These are phyloP conservation scores for Coniochaeta hoffmannii DNA, from an alignment of 2,329 filamentous ascomycete species.

Conservation along the genomic window DNA sequence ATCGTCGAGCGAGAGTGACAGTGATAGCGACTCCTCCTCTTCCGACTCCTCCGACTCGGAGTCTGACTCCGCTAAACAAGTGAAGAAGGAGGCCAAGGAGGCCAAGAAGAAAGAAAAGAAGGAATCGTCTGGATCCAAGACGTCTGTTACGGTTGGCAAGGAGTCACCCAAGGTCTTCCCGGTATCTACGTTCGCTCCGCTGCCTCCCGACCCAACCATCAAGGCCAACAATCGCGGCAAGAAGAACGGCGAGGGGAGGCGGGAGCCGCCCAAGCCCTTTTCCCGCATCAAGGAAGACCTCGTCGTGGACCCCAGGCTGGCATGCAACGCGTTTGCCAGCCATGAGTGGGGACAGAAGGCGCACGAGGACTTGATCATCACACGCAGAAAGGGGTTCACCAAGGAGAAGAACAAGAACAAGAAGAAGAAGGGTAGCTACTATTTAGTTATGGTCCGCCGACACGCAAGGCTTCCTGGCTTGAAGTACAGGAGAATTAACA, in stretches of 20 bases:
- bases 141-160: slow-evolving; percentile 41
- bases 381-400: slow-evolving; percentile 93
- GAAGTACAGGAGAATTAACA: too few relatives aligned
- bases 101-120: slow-evolving; percentile 17
- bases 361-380: slow-evolving; percentile 80
- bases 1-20: too few relatives aligned
- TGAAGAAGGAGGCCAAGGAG: slow-evolving; percentile 10
- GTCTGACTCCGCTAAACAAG: slow-evolving; percentile 18
- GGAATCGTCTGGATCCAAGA: slow-evolving; percentile 26
- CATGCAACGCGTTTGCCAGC: slow-evolving; percentile 73
- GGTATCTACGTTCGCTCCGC: slow-evolving; percentile 34
- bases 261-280: slow-evolving; percentile 61
- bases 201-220: slow-evolving; percentile 41
- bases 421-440: slow-evolving; percentile 88
- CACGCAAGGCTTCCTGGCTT: too few relatives aligned
- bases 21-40: slow-evolving; percentile 24
- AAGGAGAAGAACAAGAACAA: slow-evolving; percentile 99
- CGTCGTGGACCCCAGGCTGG: slow-evolving; percentile 59
- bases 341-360: slow-evolving; percentile 88
- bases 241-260: slow-evolving; percentile 30
- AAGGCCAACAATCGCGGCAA: slow-evolving; percentile 35
- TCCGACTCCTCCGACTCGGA: slow-evolving; percentile 33
- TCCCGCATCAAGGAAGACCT: slow-evolving; percentile 67
- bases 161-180: slow-evolving; percentile 41
- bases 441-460: too few relatives aligned